These are phyloP conservation scores for Claviceps purpurea DNA, from an alignment of 2,329 filamentous ascomycete genomes.

Conservation along the genomic window DNA sequence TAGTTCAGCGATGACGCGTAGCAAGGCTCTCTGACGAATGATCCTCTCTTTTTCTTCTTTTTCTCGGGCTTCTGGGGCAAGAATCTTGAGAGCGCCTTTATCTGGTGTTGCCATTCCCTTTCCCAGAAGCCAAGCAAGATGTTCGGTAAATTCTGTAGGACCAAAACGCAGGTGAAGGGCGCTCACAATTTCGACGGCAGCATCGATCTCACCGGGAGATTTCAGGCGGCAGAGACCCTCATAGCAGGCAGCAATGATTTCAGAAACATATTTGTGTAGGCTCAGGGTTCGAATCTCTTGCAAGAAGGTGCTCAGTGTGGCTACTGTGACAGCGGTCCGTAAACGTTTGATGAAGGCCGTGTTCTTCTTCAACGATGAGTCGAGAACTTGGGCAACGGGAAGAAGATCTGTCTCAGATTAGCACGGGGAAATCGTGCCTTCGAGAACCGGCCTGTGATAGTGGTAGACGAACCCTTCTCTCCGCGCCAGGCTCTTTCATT, in stretches of 20 bases:
- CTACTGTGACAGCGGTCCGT: conserved; percentile 71
- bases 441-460: conserved; percentile 7
- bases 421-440: neutral
- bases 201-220: conserved; percentile 78
- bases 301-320: conserved; percentile 70
- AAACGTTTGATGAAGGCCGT: conserved; percentile 96
- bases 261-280: conserved; percentile 90
- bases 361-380: conserved; percentile 95
- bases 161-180: conserved; percentile 94
- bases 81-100: conserved; percentile 64
- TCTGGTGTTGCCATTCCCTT: conserved; percentile 86
- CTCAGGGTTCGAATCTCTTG: conserved; percentile 84
- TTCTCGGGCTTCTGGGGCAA: conserved; percentile 72
- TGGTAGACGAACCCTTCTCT: conserved; percentile 53
- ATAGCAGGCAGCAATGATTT: conserved; percentile 91
- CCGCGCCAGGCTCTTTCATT: conserved; percentile 84
- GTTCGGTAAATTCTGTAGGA: conserved; percentile 76
- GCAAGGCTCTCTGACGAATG: conserved; percentile 67
- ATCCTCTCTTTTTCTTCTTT: conserved; percentile 93
- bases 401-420: conserved; percentile 51
- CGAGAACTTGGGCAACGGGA: conserved; percentile 62
- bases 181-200: conserved; percentile 84
- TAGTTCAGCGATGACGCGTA: conserved; percentile 85
- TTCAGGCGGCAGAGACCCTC: conserved; percentile 90
- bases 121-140: conserved; percentile 83